phyloP scores from a whole-genome alignment of 768 basidiomycete genomes.

The Clathrus columnatus region DNA sequence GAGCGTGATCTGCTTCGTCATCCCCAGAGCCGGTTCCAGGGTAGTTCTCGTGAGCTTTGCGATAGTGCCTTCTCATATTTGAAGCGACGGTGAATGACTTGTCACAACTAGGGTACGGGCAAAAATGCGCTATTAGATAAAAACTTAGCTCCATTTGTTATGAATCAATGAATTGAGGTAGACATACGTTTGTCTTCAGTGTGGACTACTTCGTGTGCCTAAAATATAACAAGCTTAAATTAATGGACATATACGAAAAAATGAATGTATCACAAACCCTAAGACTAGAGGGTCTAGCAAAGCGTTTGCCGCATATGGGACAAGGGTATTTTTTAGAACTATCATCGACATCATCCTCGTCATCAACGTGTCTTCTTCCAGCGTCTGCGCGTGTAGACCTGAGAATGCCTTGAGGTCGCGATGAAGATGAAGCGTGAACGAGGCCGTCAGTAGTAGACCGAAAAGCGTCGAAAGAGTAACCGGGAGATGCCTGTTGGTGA shows the following conservation, averaged over 20 bases:
- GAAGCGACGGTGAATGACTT: conserved; percentile 78
- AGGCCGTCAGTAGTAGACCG: not conserved
- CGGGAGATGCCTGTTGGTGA: not conserved
- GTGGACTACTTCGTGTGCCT: conserved; percentile 7
- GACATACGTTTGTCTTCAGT: conserved; percentile 1
- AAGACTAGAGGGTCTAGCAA: conserved; percentile 62
- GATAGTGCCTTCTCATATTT: conserved; percentile 74
- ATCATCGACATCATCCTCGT: conserved; percentile 6
- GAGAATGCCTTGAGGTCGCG: conserved; percentile 5
- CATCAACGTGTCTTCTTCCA: not conserved
- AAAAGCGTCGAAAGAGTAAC: conserved; percentile 8
- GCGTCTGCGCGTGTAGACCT: conserved; percentile 4
- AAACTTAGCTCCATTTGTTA: conserved; percentile 10
- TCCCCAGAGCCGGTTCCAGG: not conserved
- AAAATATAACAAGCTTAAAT: not conserved
- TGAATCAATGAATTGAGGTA: not conserved
- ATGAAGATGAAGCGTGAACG: conserved; percentile 3
- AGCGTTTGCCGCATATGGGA: conserved; percentile 48
- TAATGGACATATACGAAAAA: not conserved
- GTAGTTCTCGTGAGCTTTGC: conserved; percentile 29
- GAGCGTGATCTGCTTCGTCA: not conserved
- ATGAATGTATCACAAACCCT: conserved; percentile 15
- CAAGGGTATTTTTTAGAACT: conserved; percentile 22
- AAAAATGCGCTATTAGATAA: conserved; percentile 50
- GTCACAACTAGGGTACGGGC: conserved; percentile 66